Evolutionary conservation across 805 yeast genomes (phyloP), one percentile per base, ranked within the genome.

Genomic region (Phaffomyces opuntiae): DNA sequence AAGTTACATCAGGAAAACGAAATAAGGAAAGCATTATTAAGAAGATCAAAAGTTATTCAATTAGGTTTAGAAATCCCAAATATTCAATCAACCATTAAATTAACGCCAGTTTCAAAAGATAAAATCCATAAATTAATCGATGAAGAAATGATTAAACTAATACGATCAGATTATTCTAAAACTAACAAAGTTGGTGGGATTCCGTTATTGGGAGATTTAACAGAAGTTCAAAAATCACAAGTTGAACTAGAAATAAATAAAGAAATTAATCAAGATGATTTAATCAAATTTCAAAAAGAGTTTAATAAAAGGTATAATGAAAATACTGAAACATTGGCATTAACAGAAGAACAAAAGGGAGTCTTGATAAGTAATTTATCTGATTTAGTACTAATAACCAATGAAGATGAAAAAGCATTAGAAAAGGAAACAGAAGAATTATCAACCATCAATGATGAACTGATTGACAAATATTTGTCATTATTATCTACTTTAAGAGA

Each of bases 31-130:
- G 64, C 62, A 12, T 49, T 64, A 33, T 51, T 64, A 8, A 59
- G 78, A 36, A 54, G 78, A 40, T 74, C 83, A 0, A 70, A 65
- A 47, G 80, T 67, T 2, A 60, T 77, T 1, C 77, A 74, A 53
- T 58, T 61, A 42, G 74, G 67, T 0, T 63, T 80, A 9, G 65
- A 68, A 0, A 63, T 74, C 13, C 80, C 79, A 1, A 41, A 64
- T 3, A 38, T 60, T 8, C 17, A 43, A 5, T n/a, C 47, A 0
- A 24, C 39, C 1, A 9, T 46, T 9, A 13, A 27, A 3, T 14
- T 49, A 9, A 25, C 29, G 1, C 32, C 46, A 4, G 1, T 11
- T 1, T 9, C 16, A 5, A 34, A 35, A 1, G 16, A 35, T 2
- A 3, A 27, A 3, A 11, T 49, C 5, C 39, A 41, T 2, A 27